These are phyloP conservation scores for Mycena latifolia DNA, from an alignment of 768 basidiomycete genomes.

Conservation along the genomic window DNA sequence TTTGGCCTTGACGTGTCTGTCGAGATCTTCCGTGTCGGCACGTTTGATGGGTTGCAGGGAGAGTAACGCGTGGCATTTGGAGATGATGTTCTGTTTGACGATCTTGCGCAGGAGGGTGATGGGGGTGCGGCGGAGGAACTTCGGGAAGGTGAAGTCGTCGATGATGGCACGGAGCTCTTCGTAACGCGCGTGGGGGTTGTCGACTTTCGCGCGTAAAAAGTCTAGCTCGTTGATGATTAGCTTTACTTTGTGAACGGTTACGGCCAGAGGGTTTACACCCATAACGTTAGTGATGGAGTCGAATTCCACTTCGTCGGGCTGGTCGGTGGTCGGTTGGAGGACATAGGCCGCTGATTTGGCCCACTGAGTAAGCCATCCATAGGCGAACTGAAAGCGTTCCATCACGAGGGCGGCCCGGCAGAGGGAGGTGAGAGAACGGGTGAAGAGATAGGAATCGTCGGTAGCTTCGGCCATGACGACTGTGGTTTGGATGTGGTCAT, in stretches of 20 bases:
- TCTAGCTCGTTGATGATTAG: conserved; percentile 7
- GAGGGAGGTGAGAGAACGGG: not conserved
- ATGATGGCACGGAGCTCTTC: conserved; percentile 9
- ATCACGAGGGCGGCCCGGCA: not conserved
- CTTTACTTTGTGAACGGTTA: conserved; percentile 3
- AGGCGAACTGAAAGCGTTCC: conserved; percentile 6
- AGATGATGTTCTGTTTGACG: conserved; percentile 8
- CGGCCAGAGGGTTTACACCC: conserved; percentile 6
- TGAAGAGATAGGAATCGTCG: conserved; percentile 38
- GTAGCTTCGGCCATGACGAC: conserved; percentile 43
- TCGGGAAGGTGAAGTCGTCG: conserved; percentile 20
- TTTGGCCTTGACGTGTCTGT: conserved; percentile 11
- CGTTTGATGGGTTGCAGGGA: conserved; percentile 23
- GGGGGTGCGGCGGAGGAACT: not conserved
- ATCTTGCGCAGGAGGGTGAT: conserved; percentile 20
- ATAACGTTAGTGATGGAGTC: not conserved
- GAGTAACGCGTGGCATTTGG: conserved; percentile 13
- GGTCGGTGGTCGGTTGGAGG: conserved; percentile 32
- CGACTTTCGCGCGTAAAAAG: conserved; percentile 19
- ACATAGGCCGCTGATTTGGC: conserved; percentile 1
- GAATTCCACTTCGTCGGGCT: not conserved
- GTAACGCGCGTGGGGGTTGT: conserved; percentile 12
- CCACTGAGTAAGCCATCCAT: conserved; percentile 22
- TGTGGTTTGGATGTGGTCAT: conserved; percentile 16
- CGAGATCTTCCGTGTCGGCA: conserved; percentile 11